These are phyloP conservation scores for Candida sphagnicola DNA, from an alignment of 805 yeast species.

Conservation along the genomic window DNA sequence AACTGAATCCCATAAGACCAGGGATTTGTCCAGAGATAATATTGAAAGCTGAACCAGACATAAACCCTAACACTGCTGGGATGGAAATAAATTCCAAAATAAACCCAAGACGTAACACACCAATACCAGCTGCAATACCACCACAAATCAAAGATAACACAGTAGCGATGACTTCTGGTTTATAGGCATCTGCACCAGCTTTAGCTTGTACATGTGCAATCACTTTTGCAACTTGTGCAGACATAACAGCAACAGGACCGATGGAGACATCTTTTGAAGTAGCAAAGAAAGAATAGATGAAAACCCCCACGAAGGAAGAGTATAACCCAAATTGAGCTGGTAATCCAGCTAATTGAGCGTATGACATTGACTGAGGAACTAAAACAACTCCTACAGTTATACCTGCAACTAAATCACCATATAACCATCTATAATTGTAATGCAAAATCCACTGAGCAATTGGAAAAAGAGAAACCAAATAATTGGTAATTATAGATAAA, in stretches of 20 bases:
- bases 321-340: conserved; percentile 83
- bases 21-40: conserved; percentile 87
- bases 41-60: conserved; percentile 89
- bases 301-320: conserved; percentile 88
- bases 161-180: conserved; percentile 76
- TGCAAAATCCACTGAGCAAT: conserved; percentile 79
- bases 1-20: conserved; percentile 71
- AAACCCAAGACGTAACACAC: conserved; percentile 80
- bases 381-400: conserved; percentile 89
- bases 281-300: conserved; percentile 85
- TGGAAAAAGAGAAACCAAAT: conserved; percentile 69
- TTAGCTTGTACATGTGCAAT: conserved; percentile 54
- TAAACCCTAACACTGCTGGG: conserved; percentile 92
- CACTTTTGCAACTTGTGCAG: conserved; percentile 77
- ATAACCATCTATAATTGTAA: conserved; percentile 76
- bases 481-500: conserved; percentile 33
- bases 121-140: conserved; percentile 76
- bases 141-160: conserved; percentile 80
- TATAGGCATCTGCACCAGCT: conserved; percentile 38
- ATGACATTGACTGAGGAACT: conserved; percentile 95
- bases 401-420: conserved; percentile 85
- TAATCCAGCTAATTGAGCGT: conserved; percentile 81
- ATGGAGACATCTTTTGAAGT: conserved; percentile 94
- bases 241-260: conserved; percentile 97
- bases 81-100: conserved; percentile 82